Base-by-base conservation (phyloP, 2,329 filamentous ascomycete genomes). In the Septoria linicola region DNA sequence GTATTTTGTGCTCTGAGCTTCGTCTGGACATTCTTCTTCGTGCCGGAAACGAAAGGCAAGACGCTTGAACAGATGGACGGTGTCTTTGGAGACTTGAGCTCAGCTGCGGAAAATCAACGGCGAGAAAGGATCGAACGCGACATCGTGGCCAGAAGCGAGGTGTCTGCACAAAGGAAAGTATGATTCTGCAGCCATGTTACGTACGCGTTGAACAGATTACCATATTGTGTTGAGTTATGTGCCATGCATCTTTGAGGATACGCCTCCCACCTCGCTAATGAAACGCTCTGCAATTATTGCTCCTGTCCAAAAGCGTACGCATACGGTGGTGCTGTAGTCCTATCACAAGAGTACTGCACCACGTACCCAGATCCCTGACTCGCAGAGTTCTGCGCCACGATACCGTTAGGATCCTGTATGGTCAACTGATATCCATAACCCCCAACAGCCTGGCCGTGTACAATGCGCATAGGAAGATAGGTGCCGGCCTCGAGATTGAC, bases 11-110 rank as follows among this genome's bases (percentile, higher is more conserved):
- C 77, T 1, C 63, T 81, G 3, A 73, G 76, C 0, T 66, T 75
- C 6, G 51, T 76, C 4, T 83, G 78, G 74, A 76, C 76, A 0
- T 80, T 68, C 58, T 73, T 76, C 48, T 79, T 78, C 53, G 75
- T 81, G 0, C 80, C 79, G 0, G 81, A 84, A 62, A 83, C 80
- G 1, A 79, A 75, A 41, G 79, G 79, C 1, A 53, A 46, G 30
- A 63, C 51, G 5, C 40, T 66, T 13, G 63, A 67, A 23, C 44
- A 65, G 42, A 65, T 66, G 62, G 64, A 66, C 40, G 45, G 51
- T 16, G 59, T 65, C 3, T 65, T 66, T 50, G 58, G 59, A 16
- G 63, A 66, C 44, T 44, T 54, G 8, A 53, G 41, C n/a, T 56
- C 58, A 11, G 54, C 51, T 5, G 58, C 42, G 8, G 65, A 67